Base-by-base conservation (phyloP, 2,329 filamentous ascomycete species). In the Bretziella fagacearum region DNA sequence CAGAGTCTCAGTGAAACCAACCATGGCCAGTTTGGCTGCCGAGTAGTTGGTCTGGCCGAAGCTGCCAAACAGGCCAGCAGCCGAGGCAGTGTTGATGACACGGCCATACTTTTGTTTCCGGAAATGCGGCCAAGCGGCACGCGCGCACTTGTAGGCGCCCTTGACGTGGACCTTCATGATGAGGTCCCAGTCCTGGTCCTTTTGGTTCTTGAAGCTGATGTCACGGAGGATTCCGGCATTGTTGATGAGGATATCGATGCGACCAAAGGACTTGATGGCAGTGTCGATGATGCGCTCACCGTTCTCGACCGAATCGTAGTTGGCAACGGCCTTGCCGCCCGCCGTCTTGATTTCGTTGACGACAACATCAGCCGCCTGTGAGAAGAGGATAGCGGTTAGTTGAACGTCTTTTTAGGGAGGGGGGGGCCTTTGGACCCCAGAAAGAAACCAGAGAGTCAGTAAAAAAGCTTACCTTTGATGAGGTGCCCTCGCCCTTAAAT, bases 171-270 rank as follows among this genome's bases (percentile, higher is more conserved):
- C 89, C 62, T 78, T 81, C 65, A 89, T 84, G 61, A 95, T 83
- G 55, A 95, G 68, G 61, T 98, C 89, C 91, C 91, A 98, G 64
- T 98, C 91, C 60, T 81, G 67, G 63, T 98, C 91, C 63, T 81
- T 91, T 76, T 96, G 93, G 68, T 96, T 96, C 75, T 94, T 94
- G 71, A 98, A 96, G 73, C 84, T 89, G 60, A 96, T 64, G 67
- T 96, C 87, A 52, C 89, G 81, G 51, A 94, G 73, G 60, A 96
- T 96, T 59, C 91, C 89, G 52, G 91, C 91, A 61, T 96, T 98
- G 74, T 98, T 98, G 66, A 98, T 81, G 57, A 98, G 79, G 54
- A 98, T 70, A 63, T 98, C 89, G 64, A 98, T 76, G 58, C 89
- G 84, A 55, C 89, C 84, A 60, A 79, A 91, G 48, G 69, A 70